Conservation (phyloP, 2,329 filamentous ascomycete genomes). For the Tolypocladium cylindrosporum region DNA sequence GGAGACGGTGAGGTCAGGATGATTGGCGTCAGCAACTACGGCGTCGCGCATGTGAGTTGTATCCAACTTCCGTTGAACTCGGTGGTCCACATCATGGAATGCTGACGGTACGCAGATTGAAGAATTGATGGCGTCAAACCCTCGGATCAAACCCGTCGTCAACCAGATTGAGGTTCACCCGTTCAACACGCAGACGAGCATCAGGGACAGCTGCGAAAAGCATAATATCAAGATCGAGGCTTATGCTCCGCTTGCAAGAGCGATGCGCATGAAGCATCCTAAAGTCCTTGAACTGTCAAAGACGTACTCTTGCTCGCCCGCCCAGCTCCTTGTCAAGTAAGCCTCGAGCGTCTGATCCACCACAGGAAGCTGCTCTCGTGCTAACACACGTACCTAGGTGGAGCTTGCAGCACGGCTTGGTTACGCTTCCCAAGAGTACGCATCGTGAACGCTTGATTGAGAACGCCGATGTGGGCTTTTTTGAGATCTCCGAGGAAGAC, state of each 20-base stretch:
- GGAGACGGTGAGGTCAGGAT: slow-evolving; percentile 58
- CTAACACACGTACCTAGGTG: slow-evolving; percentile 38
- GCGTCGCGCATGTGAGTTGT: slow-evolving; percentile 55
- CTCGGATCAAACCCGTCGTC: slow-evolving; percentile 54
- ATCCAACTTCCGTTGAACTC: background rate
- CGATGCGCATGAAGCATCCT: slow-evolving; percentile 58
- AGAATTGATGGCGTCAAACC: slow-evolving; percentile 55
- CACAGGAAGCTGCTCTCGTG: background rate
- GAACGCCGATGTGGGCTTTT: slow-evolving; percentile 52
- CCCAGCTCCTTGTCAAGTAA: slow-evolving; percentile 58
- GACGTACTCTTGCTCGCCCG: slow-evolving; percentile 61
- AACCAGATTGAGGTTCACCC: slow-evolving; percentile 80
- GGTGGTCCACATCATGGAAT: background rate
- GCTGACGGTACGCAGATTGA: slow-evolving; percentile 38
- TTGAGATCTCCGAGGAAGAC: slow-evolving; percentile 53
- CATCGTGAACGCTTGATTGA: slow-evolving; percentile 50
- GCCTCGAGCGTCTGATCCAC: slow-evolving; percentile 1
- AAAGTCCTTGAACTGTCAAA: slow-evolving; percentile 50
- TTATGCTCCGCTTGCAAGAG: slow-evolving; percentile 68
- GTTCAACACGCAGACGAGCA: slow-evolving; percentile 64
- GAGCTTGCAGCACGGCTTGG: slow-evolving; percentile 65
- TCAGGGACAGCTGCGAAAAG: slow-evolving; percentile 54
- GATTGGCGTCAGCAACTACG: slow-evolving; percentile 72
- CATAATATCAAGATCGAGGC: slow-evolving; percentile 65
- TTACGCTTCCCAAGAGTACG: slow-evolving; percentile 65